Evolutionary conservation across 495 filamentous ascomycete genomes (phyloP).

Genomic region (Podospora pseudocomata): DNA sequence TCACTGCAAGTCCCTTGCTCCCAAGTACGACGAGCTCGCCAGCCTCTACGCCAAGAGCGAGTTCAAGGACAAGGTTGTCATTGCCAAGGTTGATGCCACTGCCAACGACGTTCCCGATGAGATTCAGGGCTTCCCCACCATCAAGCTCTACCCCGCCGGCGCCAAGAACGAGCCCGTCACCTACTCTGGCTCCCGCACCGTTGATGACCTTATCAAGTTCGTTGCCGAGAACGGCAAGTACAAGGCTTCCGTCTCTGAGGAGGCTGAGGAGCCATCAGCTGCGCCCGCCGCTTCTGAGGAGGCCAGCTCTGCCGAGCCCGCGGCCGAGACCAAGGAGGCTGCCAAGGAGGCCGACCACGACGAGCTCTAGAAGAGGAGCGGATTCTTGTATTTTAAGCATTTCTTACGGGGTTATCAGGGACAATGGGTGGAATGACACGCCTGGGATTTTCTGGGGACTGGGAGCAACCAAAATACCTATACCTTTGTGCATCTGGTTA

Average conservation of each 20-base stretch:
- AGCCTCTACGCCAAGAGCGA: constrained; percentile 70
- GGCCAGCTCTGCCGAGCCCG: constrained; percentile 33
- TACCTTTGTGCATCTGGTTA: constrained; percentile 29
- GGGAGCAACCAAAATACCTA: constrained; percentile 33
- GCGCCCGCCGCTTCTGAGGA: constrained; percentile 45
- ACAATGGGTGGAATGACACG: constrained; percentile 14
- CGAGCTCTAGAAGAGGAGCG: constrained; percentile 55
- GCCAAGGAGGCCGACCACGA: constrained; percentile 54
- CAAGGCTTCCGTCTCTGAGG: constrained; percentile 58
- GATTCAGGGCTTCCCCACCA: constrained; percentile 97
- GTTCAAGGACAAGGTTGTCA: constrained; percentile 74
- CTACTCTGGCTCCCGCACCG: constrained; percentile 82
- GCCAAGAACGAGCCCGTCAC: constrained; percentile 79
- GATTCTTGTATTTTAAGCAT: constrained; percentile 27
- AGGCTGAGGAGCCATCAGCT: constrained; percentile 52
- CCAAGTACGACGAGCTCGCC: constrained; percentile 89
- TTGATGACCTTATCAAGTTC: constrained; percentile 93
- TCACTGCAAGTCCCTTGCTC: constrained; percentile 93
- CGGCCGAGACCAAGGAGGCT: constrained; percentile 36
- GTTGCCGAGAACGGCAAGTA: constrained; percentile 92
- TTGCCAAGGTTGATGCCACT: constrained; percentile 98
- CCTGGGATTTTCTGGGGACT: constrained; percentile 25
- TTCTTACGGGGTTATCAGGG: constrained; percentile 28
- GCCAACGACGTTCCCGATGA: constrained; percentile 95
- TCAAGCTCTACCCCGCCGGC: constrained; percentile 95